Percentiles rank a stretch among this genome's conserved stretches.
These are phyloP conservation scores for Lipomyces lipofer DNA, from an alignment of 805 yeast genomes.

Conservation along the genomic window DNA sequence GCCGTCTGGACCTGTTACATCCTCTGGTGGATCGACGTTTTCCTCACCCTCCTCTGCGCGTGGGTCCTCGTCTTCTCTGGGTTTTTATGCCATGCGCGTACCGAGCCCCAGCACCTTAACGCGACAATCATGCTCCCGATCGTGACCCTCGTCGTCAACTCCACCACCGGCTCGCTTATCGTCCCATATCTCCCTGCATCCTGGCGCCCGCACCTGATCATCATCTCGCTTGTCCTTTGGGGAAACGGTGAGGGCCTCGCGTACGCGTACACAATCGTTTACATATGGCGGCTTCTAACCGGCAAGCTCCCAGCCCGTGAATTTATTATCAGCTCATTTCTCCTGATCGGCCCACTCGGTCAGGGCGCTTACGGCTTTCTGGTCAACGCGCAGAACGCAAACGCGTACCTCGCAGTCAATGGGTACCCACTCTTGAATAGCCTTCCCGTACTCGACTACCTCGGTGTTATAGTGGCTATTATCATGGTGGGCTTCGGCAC, in stretches of 20 bases:
- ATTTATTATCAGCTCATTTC: slow-evolving; percentile 57
- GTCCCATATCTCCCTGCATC: slow-evolving; percentile 47
- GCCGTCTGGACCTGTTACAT: slow-evolving; percentile 56
- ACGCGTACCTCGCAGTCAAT: slow-evolving; percentile 31
- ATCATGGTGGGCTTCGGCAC: slow-evolving; percentile 57
- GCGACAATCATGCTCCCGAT: slow-evolving; percentile 68
- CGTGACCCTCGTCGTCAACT: slow-evolving; percentile 76
- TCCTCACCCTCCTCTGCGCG: slow-evolving; percentile 56
- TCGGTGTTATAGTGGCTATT: slow-evolving; percentile 47
- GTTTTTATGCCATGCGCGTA: slow-evolving; percentile 43
- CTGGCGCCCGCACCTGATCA: slow-evolving; percentile 54
- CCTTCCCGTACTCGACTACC: slow-evolving; percentile 37
- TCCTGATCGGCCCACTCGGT: slow-evolving; percentile 82
- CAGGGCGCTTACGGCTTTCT: slow-evolving; percentile 76
- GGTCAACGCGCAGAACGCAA: slow-evolving; percentile 51
- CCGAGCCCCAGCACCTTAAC: slow-evolving; percentile 47
- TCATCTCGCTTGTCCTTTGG: slow-evolving; percentile 63
- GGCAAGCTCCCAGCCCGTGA: slow-evolving; percentile 53
- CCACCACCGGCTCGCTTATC: slow-evolving; percentile 67
- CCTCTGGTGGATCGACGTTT: slow-evolving; percentile 73
- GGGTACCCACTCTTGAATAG: slow-evolving; percentile 35
- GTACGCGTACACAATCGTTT: slow-evolving; percentile 54
- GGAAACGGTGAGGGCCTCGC: slow-evolving; percentile 66
- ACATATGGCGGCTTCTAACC: slow-evolving; percentile 58
- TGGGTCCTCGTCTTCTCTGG: slow-evolving; percentile 61